A percentile compares a stretch with the other conserved stretches of the same genome.
Evolutionary conservation across 805 yeast species (phyloP).

Genomic region (Cyberlindnera nakhonratchasimensis): DNA sequence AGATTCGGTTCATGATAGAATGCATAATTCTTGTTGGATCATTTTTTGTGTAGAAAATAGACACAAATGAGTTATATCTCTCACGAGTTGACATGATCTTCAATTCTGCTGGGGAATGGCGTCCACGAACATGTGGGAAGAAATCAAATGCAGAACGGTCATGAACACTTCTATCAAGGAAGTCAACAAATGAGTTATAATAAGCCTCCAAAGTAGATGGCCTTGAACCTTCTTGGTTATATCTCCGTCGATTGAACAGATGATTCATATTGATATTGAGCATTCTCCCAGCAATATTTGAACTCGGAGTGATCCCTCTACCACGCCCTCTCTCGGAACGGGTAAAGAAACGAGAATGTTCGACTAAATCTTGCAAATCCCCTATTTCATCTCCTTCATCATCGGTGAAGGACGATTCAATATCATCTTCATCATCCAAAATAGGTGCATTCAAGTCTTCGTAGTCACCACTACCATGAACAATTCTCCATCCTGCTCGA

Average conservation of each 20-base stretch:
- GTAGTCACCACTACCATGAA: slow-evolving; percentile 28
- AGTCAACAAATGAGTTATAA: slow-evolving; percentile 14
- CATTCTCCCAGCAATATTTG: slow-evolving; percentile 25
- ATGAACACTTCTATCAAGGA: slow-evolving; percentile 9
- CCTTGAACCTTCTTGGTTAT: neutral
- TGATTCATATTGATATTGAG: slow-evolving; percentile 5
- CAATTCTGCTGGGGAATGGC: slow-evolving; percentile 13
- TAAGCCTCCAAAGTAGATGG: slow-evolving; percentile 7
- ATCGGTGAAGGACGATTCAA: slow-evolving; percentile 5
- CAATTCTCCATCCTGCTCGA: slow-evolving; percentile 9
- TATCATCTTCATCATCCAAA: slow-evolving; percentile 19
- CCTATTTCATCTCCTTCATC: slow-evolving; percentile 13
- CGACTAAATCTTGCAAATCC: slow-evolving; percentile 7
- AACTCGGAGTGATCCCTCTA: slow-evolving; percentile 28
- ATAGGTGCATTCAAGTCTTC: slow-evolving; percentile 16
- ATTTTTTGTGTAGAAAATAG: slow-evolving; percentile 46
- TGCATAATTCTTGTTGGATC: slow-evolving; percentile 37
- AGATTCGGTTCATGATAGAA: slow-evolving; percentile 44
- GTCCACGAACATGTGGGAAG: slow-evolving; percentile 7
- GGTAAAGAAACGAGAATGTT: slow-evolving; percentile 1
- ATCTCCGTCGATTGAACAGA: slow-evolving; percentile 4
- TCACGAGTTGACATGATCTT: slow-evolving; percentile 46
- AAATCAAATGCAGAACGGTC: slow-evolving; percentile 5
- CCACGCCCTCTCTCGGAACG: slow-evolving; percentile 17
- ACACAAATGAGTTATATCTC: slow-evolving; percentile 63